These are phyloP conservation scores for Pythium brassicae DNA, from an alignment of 352 stramenopile genomes.

Conservation along the genomic window DNA sequence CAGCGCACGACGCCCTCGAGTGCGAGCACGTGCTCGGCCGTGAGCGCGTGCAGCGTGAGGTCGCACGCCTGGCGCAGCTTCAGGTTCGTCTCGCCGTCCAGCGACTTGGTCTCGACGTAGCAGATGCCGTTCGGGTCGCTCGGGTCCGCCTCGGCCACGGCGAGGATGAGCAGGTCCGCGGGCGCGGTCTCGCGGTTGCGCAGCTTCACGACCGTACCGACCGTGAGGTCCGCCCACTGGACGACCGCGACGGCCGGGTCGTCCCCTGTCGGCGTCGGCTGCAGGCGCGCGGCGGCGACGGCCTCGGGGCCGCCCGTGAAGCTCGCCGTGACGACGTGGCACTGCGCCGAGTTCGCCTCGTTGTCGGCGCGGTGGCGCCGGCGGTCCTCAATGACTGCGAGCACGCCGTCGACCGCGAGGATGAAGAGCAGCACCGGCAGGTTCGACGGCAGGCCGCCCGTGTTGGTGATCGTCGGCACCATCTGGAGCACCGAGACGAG, in stretches of 20 bases:
- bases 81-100: slow-evolving; percentile 90
- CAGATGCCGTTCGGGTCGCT: slow-evolving; percentile 65
- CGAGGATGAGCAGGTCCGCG: slow-evolving; percentile 83
- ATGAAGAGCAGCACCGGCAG: slow-evolving; percentile 86
- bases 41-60: background rate
- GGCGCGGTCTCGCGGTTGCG: slow-evolving; percentile 75
- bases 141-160: slow-evolving; percentile 21
- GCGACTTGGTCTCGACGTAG: slow-evolving; percentile 86
- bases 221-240: slow-evolving; percentile 64
- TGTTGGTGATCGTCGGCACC: slow-evolving; percentile 82
- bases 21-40: background rate
- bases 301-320: slow-evolving; percentile 21
- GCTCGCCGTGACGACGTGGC: slow-evolving; percentile 31
- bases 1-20: slow-evolving; percentile 9
- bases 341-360: slow-evolving; percentile 78
- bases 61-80: slow-evolving; percentile 67
- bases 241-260: too few relatives aligned
- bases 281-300: slow-evolving; percentile 31
- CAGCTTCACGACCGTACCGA: slow-evolving; percentile 80
- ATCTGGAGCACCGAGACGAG: slow-evolving; percentile 84
- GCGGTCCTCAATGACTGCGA: slow-evolving; percentile 84
- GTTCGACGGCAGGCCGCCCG: slow-evolving; percentile 70
- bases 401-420: slow-evolving; percentile 80
- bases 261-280: too few relatives aligned
- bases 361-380: slow-evolving; percentile 74